phyloP scores from a whole-genome alignment of 129 eudicot species.

The Gnaphalium uliginosum region DNA sequence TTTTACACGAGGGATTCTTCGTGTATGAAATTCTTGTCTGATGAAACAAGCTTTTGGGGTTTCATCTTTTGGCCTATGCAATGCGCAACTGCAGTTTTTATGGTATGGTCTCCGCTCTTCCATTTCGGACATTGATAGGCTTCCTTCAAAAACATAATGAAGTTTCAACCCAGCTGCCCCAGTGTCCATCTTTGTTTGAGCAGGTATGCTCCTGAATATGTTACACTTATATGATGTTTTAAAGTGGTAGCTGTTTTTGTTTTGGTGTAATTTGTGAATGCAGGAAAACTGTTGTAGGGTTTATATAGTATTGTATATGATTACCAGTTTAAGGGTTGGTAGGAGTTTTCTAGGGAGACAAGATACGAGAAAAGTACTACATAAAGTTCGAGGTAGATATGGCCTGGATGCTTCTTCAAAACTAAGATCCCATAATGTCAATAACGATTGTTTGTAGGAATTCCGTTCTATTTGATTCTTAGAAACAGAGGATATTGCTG shows the following conservation, averaged over 20 bases:
- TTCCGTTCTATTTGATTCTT: neutral
- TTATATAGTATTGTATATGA: too few relatives aligned
- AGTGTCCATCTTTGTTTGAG: too few relatives aligned
- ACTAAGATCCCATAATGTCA: neutral
- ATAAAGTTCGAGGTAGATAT: too few relatives aligned
- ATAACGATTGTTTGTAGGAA: neutral
- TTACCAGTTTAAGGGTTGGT: too few relatives aligned
- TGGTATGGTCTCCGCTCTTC: neutral
- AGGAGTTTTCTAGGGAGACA: too few relatives aligned
- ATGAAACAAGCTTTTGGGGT: neutral
- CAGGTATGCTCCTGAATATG: too few relatives aligned
- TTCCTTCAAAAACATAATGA: neutral
- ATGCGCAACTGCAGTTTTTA: neutral
- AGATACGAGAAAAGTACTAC: too few relatives aligned
- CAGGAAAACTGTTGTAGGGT: too few relatives aligned
- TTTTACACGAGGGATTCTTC: too few relatives aligned
- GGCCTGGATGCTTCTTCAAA: neutral
- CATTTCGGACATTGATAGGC: neutral
- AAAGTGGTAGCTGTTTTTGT: too few relatives aligned
- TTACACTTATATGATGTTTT: too few relatives aligned
- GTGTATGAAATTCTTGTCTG: neutral
- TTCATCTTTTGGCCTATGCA: neutral
- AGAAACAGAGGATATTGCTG: neutral
- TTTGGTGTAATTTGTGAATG: too few relatives aligned
- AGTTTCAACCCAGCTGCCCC: neutral